Evolutionary conservation across 2,329 filamentous ascomycete genomes (phyloP), one percentile per base, ranked within the genome.

Genomic region (Phoma sp.): DNA sequence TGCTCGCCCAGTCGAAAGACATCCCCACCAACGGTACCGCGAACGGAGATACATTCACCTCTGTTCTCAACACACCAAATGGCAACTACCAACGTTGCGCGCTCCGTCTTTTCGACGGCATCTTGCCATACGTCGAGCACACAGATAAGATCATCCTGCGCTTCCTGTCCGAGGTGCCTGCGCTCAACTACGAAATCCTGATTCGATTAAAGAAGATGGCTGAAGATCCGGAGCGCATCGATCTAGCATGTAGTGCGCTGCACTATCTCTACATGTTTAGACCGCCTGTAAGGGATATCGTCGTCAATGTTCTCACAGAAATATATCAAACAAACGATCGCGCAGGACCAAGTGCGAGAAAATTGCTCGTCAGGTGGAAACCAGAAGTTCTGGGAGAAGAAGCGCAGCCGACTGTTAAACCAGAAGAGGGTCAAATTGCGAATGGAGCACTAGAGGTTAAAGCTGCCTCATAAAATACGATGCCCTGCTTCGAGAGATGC

Each of bases 81-180:
- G 69, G 70, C 19, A 85, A 95, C 73, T 97, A 96, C 74, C 87
- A 92, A 56, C 86, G 86, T 69, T 96, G 90, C 84, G 86, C 87
- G 2, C 76, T 93, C 58, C 88, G 88, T 56, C 82, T 98, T n/a
- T 82, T 99, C 17, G 92, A 97, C 70, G 90, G 90, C 1, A 91
- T 99, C 66, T 77, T 96, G 31, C 91, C 91, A 4, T 98, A 96
- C 73, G 81, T 98, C n/a, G 92, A 97, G 70, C 85, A 88, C 2
- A 90, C 91, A 57, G 95, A 99, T 72, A 94, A 95, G 74, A 85
- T 96, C 21, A 80, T 99, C 51, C 93, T 96, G 25, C 86, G 95
- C 32, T 96, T 98, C 71, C 78, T 99, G 39, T 93, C 92, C 44
- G 95, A 99, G 75, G 88, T 99, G 31, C 95, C 95, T 0, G 88